A percentile compares a stretch with the other conserved stretches of the same genome.
phyloP scores from a whole-genome alignment of 1,139 yeast genomes.

The Ogataea hybrid region DNA sequence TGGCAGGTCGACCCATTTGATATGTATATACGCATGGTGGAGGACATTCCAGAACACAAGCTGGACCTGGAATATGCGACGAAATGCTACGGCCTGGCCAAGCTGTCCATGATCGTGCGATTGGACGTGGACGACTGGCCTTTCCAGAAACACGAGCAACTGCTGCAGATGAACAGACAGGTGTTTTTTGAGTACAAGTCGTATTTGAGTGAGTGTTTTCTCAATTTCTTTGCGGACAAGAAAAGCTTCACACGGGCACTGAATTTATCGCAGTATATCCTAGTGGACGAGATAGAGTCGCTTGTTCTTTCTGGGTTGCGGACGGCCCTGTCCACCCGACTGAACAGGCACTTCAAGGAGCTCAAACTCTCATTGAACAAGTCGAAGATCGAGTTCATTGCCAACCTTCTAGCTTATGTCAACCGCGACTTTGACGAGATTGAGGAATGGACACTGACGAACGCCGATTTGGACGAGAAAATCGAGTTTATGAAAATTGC shows the following conservation, averaged over 20 bases:
- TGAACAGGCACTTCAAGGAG: slow-evolving; percentile 10
- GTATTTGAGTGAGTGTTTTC: slow-evolving; percentile 8
- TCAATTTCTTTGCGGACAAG: slow-evolving; percentile 23
- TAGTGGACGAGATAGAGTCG: slow-evolving; percentile 18
- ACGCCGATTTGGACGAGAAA: slow-evolving; percentile 20
- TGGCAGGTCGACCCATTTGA: slow-evolving; percentile 32
- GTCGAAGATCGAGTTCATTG: slow-evolving; percentile 17
- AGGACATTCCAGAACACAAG: slow-evolving; percentile 11
- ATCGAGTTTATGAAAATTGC: slow-evolving; percentile 23
- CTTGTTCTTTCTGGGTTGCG: slow-evolving; percentile 15
- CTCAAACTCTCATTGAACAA: slow-evolving; percentile 11
- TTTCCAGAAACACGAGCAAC: slow-evolving; percentile 2
- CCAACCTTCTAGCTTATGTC: slow-evolving; percentile 19
- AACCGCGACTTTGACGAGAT: slow-evolving; percentile 24
- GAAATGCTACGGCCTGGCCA: slow-evolving; percentile 23
- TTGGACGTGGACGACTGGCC: slow-evolving; percentile 29
- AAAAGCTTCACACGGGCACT: slow-evolving; percentile 23
- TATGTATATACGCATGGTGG: slow-evolving; percentile 15
- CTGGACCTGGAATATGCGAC: slow-evolving; percentile 23
- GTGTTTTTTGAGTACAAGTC: slow-evolving; percentile 19
- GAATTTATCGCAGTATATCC: slow-evolving; percentile 18
- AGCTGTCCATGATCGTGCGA: slow-evolving; percentile 25
- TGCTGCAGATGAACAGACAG: slow-evolving; percentile 9
- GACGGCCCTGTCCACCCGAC: slow-evolving; percentile 12
- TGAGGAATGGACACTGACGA: slow-evolving; percentile 25